Conservation (phyloP, 805 yeast species). For the Danielia oregonensis region DNA sequence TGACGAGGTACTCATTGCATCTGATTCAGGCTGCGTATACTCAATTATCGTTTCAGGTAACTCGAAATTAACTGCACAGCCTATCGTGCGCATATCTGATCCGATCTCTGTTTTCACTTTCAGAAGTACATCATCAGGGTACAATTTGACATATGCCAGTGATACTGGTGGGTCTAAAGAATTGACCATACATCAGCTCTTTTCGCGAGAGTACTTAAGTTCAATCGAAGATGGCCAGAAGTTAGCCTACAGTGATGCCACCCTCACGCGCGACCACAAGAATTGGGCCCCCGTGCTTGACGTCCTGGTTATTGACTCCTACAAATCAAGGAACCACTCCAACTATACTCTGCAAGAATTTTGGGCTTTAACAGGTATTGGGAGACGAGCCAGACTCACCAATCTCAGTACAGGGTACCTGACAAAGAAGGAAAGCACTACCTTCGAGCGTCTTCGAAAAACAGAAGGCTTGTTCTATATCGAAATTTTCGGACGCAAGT, state of each 20-base stretch:
- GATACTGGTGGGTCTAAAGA: slow-evolving; percentile 39
- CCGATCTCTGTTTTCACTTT: slow-evolving; percentile 32
- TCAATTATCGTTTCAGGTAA: slow-evolving; percentile 23
- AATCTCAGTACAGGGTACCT: slow-evolving; percentile 32
- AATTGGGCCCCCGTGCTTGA: slow-evolving; percentile 51
- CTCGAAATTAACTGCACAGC: slow-evolving; percentile 14
- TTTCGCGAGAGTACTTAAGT: slow-evolving; percentile 9
- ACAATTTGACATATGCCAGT: slow-evolving; percentile 34
- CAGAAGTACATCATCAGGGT: slow-evolving; percentile 11
- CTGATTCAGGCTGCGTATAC: slow-evolving; percentile 33
- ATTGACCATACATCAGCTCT: slow-evolving; percentile 21
- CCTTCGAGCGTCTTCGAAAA: slow-evolving; percentile 30
- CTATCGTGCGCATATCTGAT: slow-evolving; percentile 35
- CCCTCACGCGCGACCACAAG: slow-evolving; percentile 27
- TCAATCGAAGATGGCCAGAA: slow-evolving; percentile 4
- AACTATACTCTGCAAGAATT: slow-evolving; percentile 31
- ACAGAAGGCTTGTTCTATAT: slow-evolving; percentile 19
- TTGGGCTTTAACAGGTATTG: slow-evolving; percentile 40
- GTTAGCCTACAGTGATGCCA: slow-evolving; percentile 20
- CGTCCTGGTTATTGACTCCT: slow-evolving; percentile 30
- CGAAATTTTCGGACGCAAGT: slow-evolving; percentile 15
- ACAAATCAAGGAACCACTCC: slow-evolving; percentile 14
- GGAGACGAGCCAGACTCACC: slow-evolving; percentile 29
- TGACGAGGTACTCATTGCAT: slow-evolving; percentile 31
- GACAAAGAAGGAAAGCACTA: slow-evolving; percentile 22